Evolutionary conservation across 208 protist genomes (phyloP).

Genomic region (Crithidia expoeki): DNA sequence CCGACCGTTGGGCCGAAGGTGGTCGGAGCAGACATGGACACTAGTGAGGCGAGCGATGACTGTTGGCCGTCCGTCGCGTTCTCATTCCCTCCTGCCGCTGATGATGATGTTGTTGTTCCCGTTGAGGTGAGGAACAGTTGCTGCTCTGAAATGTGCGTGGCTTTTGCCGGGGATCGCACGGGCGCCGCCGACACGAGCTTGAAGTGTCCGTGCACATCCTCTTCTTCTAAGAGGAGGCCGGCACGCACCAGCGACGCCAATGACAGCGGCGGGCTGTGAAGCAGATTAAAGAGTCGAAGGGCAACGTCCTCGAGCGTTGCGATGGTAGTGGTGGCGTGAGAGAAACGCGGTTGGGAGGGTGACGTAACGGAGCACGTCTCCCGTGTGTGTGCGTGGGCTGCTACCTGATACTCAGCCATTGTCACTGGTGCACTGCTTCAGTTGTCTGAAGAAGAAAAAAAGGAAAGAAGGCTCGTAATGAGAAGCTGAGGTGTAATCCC

Average conservation of each 20-base stretch:
- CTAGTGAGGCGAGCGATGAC: background rate
- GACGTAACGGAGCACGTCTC: too few relatives aligned
- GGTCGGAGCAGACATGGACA: background rate
- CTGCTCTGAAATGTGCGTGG: background rate
- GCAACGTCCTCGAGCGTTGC: slow-evolving; percentile 8
- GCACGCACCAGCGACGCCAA: slow-evolving; percentile 16
- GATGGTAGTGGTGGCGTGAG: background rate
- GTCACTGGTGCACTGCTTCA: background rate
- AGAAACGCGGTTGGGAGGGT: background rate
- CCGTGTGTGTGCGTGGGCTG: too few relatives aligned
- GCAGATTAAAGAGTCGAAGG: slow-evolving; percentile 16
- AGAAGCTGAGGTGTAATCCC: background rate
- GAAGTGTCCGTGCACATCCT: slow-evolving; percentile 1
- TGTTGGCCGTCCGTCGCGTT: background rate
- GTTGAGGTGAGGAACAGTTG: background rate
- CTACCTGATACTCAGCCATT: too few relatives aligned
- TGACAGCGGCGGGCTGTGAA: slow-evolving; percentile 25
- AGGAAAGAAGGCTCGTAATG: background rate
- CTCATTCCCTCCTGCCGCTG: background rate
- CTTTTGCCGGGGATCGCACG: background rate
- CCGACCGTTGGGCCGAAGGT: too few relatives aligned
- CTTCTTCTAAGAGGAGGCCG: slow-evolving; percentile 3
- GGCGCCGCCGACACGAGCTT: background rate
- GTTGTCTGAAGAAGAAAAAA: background rate
- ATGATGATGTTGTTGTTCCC: background rate